Evolutionary conservation across 2,329 filamentous ascomycete genomes (phyloP).

Genomic region (Fusarium transvaalense): DNA sequence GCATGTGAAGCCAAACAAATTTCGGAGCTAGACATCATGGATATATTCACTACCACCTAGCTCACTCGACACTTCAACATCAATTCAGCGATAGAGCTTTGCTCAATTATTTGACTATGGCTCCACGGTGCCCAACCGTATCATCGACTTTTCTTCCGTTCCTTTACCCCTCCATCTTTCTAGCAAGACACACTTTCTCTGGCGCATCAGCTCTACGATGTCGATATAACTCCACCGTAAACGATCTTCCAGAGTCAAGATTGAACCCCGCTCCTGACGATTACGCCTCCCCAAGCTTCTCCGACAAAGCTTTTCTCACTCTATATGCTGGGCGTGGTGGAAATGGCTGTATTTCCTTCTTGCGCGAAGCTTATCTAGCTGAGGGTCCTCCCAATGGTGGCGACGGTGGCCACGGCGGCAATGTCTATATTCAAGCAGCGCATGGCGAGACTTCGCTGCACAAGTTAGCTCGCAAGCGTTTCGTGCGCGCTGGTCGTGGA

Average conservation of each 20-base stretch:
- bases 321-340: constrained; percentile 85
- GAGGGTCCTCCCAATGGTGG: constrained; percentile 95
- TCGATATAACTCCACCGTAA: constrained; percentile 50
- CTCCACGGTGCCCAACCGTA: constrained; percentile 44
- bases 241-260: constrained; percentile 64
- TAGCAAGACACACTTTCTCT: constrained; percentile 26
- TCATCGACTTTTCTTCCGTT: constrained; percentile 54
- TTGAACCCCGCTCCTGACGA: constrained; percentile 87
- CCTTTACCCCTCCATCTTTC: constrained; percentile 63
- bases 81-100: constrained; percentile 10
- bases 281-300: constrained; percentile 85
- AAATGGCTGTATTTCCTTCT: constrained; percentile 93
- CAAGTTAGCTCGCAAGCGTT: constrained; percentile 83
- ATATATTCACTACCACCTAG: not conserved
- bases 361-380: constrained; percentile 89
- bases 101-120: constrained; percentile 41
- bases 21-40: constrained; percentile 24
- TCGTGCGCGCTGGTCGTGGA: constrained; percentile 80
- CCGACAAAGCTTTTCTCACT: constrained; percentile 84
- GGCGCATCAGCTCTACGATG: constrained; percentile 25
- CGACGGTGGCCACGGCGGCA: constrained; percentile 91
- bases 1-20: constrained; percentile 19
- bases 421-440: constrained; percentile 93
- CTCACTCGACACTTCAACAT: constrained; percentile 12
- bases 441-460: constrained; percentile 92